Evolutionary conservation across 225 moss, liverwort and hornwort genomes (phyloP), one percentile per base, ranked within the genome.

Genomic region (Bryoerythrophyllum caledonicum): DNA sequence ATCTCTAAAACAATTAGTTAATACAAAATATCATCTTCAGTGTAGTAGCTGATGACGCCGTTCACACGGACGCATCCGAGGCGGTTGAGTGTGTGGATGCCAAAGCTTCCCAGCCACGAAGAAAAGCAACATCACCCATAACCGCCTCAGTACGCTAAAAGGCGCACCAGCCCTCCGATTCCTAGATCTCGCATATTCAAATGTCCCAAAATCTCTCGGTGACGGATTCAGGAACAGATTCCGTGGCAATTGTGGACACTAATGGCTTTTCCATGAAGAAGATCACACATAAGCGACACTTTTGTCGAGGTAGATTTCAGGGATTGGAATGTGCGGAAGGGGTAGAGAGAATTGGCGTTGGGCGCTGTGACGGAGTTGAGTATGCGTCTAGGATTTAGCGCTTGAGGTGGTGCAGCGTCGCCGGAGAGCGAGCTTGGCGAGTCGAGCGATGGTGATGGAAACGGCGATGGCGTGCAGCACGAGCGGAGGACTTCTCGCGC

Each of bases 401-500:
- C 28, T 44, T n/a, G 75, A 19, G 25, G 13, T 64, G 14, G 8
- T 49, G 59, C 38, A 38, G 9, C 65, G 51, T 61, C 40, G 67
- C 23, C 19, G 72, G 48, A 15, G 43, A 44, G 66, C 32, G 65
- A 26, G n/a, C 30, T 35, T 16, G 55, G 28, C 32, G 38, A 17
- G 60, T n/a, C n/a, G n/a, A 25, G 72, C 64, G 53, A 79, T 80
- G 82, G 77, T 53, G 63, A 81, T 38, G 68, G 53, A 67, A 56
- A 53, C 69, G 79, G 85, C 80, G 19, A 88, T 88, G 88, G 83
- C 88, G 83, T 88, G 85, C 88, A 76, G 85, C 88, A 76, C 79
- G 23, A 88, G 88, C 68, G 81, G 85, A 79, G 81, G 85, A 70
- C 56, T 80, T 40, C 32, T 80, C n/a, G 48, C 75, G 3, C 63